A percentile compares a stretch with the other conserved stretches of the same genome.
Conservation (phyloP, 1,139 yeast genomes). For the Yamadazyma dendronema region DNA sequence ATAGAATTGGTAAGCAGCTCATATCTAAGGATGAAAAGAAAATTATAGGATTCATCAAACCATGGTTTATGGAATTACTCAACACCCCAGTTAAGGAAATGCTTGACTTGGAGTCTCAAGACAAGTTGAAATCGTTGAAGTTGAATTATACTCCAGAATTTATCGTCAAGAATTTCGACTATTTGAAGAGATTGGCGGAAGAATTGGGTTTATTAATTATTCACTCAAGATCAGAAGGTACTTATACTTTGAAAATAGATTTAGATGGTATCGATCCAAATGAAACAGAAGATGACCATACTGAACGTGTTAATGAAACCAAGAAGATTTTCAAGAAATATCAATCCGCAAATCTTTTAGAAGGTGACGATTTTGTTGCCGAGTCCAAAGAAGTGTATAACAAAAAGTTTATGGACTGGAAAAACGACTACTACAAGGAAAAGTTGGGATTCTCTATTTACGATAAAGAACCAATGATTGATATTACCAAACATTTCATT, state of each 20-base stretch:
- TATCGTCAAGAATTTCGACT: slow-evolving; percentile 50
- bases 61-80: slow-evolving; percentile 59
- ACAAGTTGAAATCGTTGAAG: slow-evolving; percentile 45
- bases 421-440: slow-evolving; percentile 72
- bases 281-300: slow-evolving; percentile 63
- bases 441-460: slow-evolving; percentile 68
- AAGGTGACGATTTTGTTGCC: slow-evolving; percentile 60
- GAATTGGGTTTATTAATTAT: slow-evolving; percentile 66
- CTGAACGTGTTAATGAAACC: slow-evolving; percentile 44
- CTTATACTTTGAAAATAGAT: slow-evolving; percentile 61
- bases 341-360: slow-evolving; percentile 67
- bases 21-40: slow-evolving; percentile 74
- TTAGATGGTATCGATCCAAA: slow-evolving; percentile 69
- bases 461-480: slow-evolving; percentile 54
- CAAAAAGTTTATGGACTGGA: slow-evolving; percentile 77
- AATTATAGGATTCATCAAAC: slow-evolving; percentile 56
- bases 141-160: slow-evolving; percentile 46
- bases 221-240: slow-evolving; percentile 55
- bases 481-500: slow-evolving; percentile 76
- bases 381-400: slow-evolving; percentile 66
- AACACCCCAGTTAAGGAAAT: slow-evolving; percentile 28
- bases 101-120: slow-evolving; percentile 38
- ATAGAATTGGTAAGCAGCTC: slow-evolving; percentile 61
- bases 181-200: slow-evolving; percentile 59
- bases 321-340: slow-evolving; percentile 57